Evolutionary conservation across 1,139 yeast species (phyloP), one percentile per base, ranked within the genome.

Genomic region (Magnusiomyces starmeri): DNA sequence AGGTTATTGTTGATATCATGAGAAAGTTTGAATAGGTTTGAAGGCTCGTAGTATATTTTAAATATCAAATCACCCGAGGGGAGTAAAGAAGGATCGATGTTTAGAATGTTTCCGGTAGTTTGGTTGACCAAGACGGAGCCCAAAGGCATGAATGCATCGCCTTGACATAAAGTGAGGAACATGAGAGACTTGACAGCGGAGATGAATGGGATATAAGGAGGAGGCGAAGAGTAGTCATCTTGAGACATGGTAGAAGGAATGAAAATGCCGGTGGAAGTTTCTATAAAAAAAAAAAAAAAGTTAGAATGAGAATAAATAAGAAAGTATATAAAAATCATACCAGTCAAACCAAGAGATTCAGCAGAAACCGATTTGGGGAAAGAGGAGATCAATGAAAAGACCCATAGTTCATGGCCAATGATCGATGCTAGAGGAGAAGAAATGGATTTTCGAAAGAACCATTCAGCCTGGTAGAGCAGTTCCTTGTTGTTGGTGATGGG

Each of bases 321-420:
- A 29, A 26, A 20, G 24, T 7, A 34, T 14, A 41, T 21, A 40
- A 4, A 2, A 12, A 10, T 2, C 47, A 26, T 50, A 50, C 53
- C 53, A 25, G 51, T 53, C 16, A 53, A 48, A 3, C 52, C 52
- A 29, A 43, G 41, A 16, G 48, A 22, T 14, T 43, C 46, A 26
- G 51, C 43, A 20, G 52, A 32, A 8, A 60, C 55, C 0, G 74
- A 70, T 57, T 48, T 50, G 2, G 76, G 71, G 3, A 65, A 67
- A 10, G 51, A 56, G 25, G 50, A 48, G 67, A 51, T 76, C 70
- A 56, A 76, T 72, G 67, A 60, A 56, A 84, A 77, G 49, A 79
- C 73, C 77, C 84, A 84, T 10, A 84, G 68, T 51, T 79, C 82
- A 58, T 81, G 80, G 57, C 82, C 78, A 61, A 80, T 75, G 53